A percentile compares a stretch with the other conserved stretches of the same genome.
These are phyloP conservation scores for Abrus precatorius DNA, from an alignment of 306 rosid genomes.

Conservation along the genomic window DNA sequence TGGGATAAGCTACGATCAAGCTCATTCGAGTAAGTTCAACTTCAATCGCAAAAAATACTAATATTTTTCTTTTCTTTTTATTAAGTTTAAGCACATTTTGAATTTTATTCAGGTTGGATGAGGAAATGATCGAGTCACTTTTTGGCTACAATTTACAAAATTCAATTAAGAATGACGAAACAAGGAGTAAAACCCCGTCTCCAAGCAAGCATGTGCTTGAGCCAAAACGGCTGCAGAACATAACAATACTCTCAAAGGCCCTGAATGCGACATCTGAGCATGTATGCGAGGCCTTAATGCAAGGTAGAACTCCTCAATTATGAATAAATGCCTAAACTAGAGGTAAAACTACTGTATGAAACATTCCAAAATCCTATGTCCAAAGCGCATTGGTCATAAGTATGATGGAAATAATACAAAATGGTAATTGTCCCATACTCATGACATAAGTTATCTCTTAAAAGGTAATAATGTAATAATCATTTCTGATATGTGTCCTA, in stretches of 20 bases:
- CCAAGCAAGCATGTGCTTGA: slow-evolving; percentile 95
- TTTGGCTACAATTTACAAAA: slow-evolving; percentile 90
- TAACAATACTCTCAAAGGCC: slow-evolving; percentile 93
- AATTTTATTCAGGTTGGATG: slow-evolving; percentile 77
- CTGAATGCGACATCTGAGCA: slow-evolving; percentile 79
- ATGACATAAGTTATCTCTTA: background rate
- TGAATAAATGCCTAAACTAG: slow-evolving; percentile 15
- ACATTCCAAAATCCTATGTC: slow-evolving; percentile 39
- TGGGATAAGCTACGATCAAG: slow-evolving; percentile 96
- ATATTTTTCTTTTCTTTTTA: background rate
- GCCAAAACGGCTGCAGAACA: slow-evolving; percentile 96
- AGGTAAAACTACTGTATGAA: slow-evolving; percentile 28
- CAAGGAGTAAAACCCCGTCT: slow-evolving; percentile 88
- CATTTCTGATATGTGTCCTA: background rate
- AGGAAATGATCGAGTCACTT: slow-evolving; percentile 98
- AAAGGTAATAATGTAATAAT: background rate
- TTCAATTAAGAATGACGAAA: slow-evolving; percentile 78
- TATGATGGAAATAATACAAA: slow-evolving; percentile 24
- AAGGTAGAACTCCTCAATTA: slow-evolving; percentile 66
- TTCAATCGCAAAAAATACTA: background rate
- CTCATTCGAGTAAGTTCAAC: slow-evolving; percentile 88
- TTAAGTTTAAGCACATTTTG: slow-evolving; percentile 35
- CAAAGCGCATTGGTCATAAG: slow-evolving; percentile 27
- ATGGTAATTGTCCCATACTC: slow-evolving; percentile 23
- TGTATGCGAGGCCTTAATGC: slow-evolving; percentile 78